Evolutionary conservation across 2,329 filamentous ascomycete species (phyloP), one percentile per base, ranked within the genome.

Genomic region (Cordyceps cicadae): DNA sequence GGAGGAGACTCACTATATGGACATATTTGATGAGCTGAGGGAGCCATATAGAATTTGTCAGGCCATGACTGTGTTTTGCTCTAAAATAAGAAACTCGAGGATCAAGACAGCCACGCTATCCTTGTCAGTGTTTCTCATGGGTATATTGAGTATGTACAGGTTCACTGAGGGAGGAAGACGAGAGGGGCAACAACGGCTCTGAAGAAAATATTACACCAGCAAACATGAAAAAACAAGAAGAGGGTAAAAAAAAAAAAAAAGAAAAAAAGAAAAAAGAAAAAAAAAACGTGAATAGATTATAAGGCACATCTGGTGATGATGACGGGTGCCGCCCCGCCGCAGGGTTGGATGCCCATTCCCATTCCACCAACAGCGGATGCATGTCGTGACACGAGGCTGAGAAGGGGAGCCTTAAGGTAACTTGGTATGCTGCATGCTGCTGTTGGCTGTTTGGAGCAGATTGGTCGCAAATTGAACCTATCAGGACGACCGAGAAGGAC

Each of bases 251-350:
- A 4, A 24, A 24, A 24, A 24, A 24, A 4, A 24, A 24, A 24
- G 24, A 24, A 24, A 24, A 24, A 24, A 24, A 24, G 4, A 24
- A 2, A 24, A 24, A 24, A 24, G 24, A 4, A 2, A 24, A 24
- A 24, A 24, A 4, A 4, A 24, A 24, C 24, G 4, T 24, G 11
- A 56, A 48, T 34, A 15, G 54, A 56, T 56, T 41, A 56, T 37
- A 41, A 46, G 54, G 54, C 43, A 43, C 54, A 56, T 56, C 54
- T 56, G 41, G 54, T 48, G 54, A 56, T 37, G 34, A 37, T 46
- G 17, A 24, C 29, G 52, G 43, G 26, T 21, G 26, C 41, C 17
- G 29, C 29, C 43, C 54, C 11, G 54, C 41, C 41, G 43, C 54
- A 41, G 43, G 54, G 54, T 56, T 29, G 17, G 12, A 48, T 9